Evolutionary conservation across 768 basidiomycete species (phyloP), one percentile per base, ranked within the genome.

Genomic region (Scleroderma bovista): DNA sequence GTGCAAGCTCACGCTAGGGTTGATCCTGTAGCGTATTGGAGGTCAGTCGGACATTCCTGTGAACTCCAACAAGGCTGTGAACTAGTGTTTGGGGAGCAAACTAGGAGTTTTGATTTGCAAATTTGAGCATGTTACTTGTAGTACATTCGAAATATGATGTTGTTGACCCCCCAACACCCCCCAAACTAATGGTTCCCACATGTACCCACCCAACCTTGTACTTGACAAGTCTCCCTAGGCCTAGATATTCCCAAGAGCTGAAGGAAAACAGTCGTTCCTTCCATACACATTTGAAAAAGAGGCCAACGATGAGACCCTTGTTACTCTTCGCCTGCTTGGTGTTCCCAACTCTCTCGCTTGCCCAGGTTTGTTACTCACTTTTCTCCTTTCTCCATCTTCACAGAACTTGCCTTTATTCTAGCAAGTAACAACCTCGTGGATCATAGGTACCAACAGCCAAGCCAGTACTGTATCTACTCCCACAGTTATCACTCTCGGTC

Each of bases 401-500:
- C 29, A 22, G 48, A 46, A 49, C 33, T 31, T 17, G 22, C 9
- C 34, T 39, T 33, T 22, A 5, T 33, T 67, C 20, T 75, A 75
- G 41, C 77, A 82, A 73, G 61, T 64, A 51, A 58, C 64, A 45
- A 22, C 56, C 37, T 50, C 24, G 33, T 15, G 70, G 22, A 70
- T 66, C 7, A 48, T 74, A 11, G 73, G 61, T 54, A 57, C 76
- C 50, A 63, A 77, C 60, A 72, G 73, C 41, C 67, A 68, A 54
- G 48, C 59, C 17, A 74, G 66, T 48, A 75, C 77, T 31, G 56
- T 67, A 50, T 70, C 73, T 1, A 57, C 66, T 23, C 66, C 79
- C 20, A 55, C 70, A 34, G 68, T 79, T 50, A 59, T 79, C 55
- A 76, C 82, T 15, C 66, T 77, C 34, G 75, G 78, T 16, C 64